Evolutionary conservation across 139 green algal species (phyloP), one percentile per base, ranked within the genome.

Genomic region (Zygnema cylindricum): DNA sequence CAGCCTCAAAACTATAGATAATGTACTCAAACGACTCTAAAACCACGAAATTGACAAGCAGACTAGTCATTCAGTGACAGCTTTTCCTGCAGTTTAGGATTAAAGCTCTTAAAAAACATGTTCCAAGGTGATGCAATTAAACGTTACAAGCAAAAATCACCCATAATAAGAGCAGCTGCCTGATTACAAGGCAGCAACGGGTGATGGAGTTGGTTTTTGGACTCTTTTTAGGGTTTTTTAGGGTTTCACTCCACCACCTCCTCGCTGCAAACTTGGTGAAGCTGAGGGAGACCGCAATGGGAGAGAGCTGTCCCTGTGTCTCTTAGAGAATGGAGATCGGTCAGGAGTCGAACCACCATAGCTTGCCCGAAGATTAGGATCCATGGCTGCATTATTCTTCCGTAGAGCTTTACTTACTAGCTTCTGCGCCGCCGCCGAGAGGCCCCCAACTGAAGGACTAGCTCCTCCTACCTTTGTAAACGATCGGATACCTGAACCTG

Each of bases 381-480:
- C 86, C 16, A 91, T 55, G 22, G 30, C 32, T 38, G 16, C 32
- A 21, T 55, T 87, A 38, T 69, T 90, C 81, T 76, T 90, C 21
- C 32, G n/a, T 33, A 91, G 35, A n/a, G 86, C 82, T 40, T 82
- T 81, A 40, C 32, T 69, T 30, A 91, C 86, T 3, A 91, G 86
- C 81, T 91, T 91, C 86, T 91, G 86, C 25, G 81, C 86, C 2
- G 86, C 86, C 2, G 86, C 82, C 35, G 86, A 91, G 25, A 89
- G 35, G 0, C 38, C 39, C 11, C 79, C 81, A 30, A 33, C 77
- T 40, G 79, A 40, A 22, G 41, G 0, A n/a, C 30, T 40, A 41
- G n/a, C 41, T 38, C 69, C 84, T 33, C 25, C 30, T 25, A 16
- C 84, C 76, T n/a, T 76, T 36, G n/a, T 3, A 32, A 32, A 86